Conservation (phyloP, 2,329 filamentous ascomycete genomes). For the Sphaerostilbella broomeana region DNA sequence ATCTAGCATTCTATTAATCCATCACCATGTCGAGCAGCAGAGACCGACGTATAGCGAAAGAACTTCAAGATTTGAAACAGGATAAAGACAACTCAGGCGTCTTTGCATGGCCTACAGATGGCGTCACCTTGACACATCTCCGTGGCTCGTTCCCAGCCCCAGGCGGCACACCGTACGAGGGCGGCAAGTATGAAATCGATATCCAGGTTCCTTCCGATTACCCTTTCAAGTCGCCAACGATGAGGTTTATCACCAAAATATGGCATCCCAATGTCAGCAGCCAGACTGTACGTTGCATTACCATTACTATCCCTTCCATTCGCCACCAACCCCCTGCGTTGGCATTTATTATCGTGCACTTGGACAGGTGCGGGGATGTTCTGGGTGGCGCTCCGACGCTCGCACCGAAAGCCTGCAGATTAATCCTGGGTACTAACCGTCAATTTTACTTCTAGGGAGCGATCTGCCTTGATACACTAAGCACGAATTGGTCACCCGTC, state of each 20-base stretch:
- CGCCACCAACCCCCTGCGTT: not conserved
- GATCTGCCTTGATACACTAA: slow-evolving; percentile 92
- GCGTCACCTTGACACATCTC: slow-evolving; percentile 71
- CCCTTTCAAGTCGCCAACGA: slow-evolving; percentile 84
- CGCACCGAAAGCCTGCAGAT: no score
- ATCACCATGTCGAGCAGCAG: slow-evolving; percentile 47
- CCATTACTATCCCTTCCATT: not conserved
- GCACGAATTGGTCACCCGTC: slow-evolving; percentile 87
- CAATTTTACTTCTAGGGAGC: slow-evolving; percentile 60
- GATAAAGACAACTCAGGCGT: slow-evolving; percentile 73
- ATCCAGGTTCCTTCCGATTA: slow-evolving; percentile 85
- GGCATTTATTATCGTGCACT: not conserved
- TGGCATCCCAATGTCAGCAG: slow-evolving; percentile 98
- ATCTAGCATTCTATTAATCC: no score
- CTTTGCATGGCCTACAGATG: slow-evolving; percentile 56
- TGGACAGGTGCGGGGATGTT: not conserved
- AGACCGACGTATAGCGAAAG: slow-evolving; percentile 62
- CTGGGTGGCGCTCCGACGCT: not conserved
- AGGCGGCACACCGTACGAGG: slow-evolving; percentile 88
- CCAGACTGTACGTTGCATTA: slow-evolving; percentile 64
- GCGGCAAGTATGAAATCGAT: slow-evolving; percentile 74
- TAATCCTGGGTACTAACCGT: no score
- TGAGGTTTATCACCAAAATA: slow-evolving; percentile 88
- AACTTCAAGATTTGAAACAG: slow-evolving; percentile 65
- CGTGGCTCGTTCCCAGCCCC: slow-evolving; percentile 79